Evolutionary conservation across 768 basidiomycete species (phyloP).

Genomic region (Leccinum sublutescens): DNA sequence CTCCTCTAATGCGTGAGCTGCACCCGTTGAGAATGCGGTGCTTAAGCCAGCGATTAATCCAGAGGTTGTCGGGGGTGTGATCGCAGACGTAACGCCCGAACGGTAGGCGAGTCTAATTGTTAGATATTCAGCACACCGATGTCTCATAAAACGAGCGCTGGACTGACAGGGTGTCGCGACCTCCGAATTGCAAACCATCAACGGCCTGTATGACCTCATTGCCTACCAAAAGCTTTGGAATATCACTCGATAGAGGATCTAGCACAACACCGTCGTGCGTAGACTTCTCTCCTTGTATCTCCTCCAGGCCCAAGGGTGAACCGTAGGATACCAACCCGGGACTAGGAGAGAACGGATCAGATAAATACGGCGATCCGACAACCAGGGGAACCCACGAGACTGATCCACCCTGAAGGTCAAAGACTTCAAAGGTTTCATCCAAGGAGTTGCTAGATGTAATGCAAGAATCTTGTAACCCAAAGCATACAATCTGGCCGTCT

Average conservation of each 20-base stretch:
- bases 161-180: slow-evolving; percentile 54
- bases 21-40: slow-evolving; percentile 55
- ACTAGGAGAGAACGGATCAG: slow-evolving; percentile 29
- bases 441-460: slow-evolving; percentile 9
- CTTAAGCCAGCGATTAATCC: slow-evolving; percentile 59
- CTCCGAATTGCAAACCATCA: slow-evolving; percentile 71
- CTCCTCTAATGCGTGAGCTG: slow-evolving; percentile 51
- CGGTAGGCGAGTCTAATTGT: slow-evolving; percentile 61
- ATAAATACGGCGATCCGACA: not conserved
- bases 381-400: slow-evolving; percentile 41
- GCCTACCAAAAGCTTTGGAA: slow-evolving; percentile 37
- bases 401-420: slow-evolving; percentile 68
- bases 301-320: slow-evolving; percentile 50
- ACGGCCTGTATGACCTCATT: slow-evolving; percentile 54
- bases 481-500: slow-evolving; percentile 55
- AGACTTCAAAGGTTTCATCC: slow-evolving; percentile 32
- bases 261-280: slow-evolving; percentile 59
- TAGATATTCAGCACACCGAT: slow-evolving; percentile 3
- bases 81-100: slow-evolving; percentile 59
- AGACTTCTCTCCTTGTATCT: slow-evolving; percentile 50
- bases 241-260: slow-evolving; percentile 36
- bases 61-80: slow-evolving; percentile 52
- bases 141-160: not conserved
- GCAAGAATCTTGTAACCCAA: slow-evolving; percentile 37
- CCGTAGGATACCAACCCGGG: slow-evolving; percentile 45